Evolutionary conservation across 2,329 filamentous ascomycete genomes (phyloP), one percentile per base, ranked within the genome.

Genomic region (Pseudogymnoascus verrucosus): DNA sequence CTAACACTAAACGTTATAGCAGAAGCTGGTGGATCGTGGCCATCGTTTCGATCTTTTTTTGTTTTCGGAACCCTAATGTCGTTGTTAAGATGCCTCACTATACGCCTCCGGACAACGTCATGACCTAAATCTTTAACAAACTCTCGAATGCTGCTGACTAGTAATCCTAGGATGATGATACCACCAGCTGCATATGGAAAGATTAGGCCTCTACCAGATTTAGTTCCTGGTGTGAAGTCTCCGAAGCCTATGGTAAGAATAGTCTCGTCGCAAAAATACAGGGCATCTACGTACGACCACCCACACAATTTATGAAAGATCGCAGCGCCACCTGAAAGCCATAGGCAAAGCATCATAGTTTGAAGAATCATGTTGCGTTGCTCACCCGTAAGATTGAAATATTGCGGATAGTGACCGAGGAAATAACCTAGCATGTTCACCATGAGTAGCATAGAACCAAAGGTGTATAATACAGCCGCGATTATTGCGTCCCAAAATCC

Each of bases 281-380:
- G 78, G 2, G 86, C 85, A 69, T 97, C 90, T 1, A 90, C 84
- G 71, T 89, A 96, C 19, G 80, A 78, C 87, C 92, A 95, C 3
- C 76, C 81, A 66, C 96, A 88, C 2, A 95, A 81, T 1, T 78
- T 78, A 5, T 85, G 84, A 71, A 95, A 96, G 0, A 96, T 77
- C 0, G 87, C 83, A 0, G 88, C 91, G 0, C 93, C 93, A 1
- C 91, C 76, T 0, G 90, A 85, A 0, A 97, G 78, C 79, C 95
- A 96, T 59, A 90, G 76, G 61, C 96, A 87, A 71, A 96, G 90
- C 63, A 89, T 78, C 75, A 96, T 96, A 1, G 91, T 96, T 75
- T 97, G 93, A 28, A 96, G 77, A 80, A 97, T 96, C 21, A 97
- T 78, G 0, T 91, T 96, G 8, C 93, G 84, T 74, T 97, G 93